These are phyloP conservation scores for Syncephalastrum monosporum DNA, from an alignment of 371 early-diverging fungal species.

Conservation along the genomic window DNA sequence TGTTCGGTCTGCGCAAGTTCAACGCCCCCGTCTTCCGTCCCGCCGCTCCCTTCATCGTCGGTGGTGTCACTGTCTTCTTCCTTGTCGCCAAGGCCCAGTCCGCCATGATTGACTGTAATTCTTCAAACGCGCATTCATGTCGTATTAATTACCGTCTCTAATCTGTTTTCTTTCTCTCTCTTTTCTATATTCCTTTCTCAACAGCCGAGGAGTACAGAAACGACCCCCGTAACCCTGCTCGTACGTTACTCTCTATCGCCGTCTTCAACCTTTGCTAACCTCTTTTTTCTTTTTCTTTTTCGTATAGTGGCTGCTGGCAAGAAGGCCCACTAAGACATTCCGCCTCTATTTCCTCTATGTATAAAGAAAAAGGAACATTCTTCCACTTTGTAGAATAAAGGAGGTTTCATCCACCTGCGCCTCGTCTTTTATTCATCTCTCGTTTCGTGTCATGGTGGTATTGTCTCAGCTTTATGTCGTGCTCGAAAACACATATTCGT, in stretches of 20 bases:
- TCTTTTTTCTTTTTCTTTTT: slow-evolving; percentile 4
- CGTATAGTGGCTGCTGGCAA: slow-evolving; percentile 49
- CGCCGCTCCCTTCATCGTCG: slow-evolving; percentile 48
- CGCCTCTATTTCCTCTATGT: too few relatives aligned
- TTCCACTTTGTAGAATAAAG: too few relatives aligned
- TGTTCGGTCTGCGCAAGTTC: slow-evolving; percentile 59
- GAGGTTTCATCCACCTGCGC: too few relatives aligned
- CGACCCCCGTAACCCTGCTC: slow-evolving; percentile 61
- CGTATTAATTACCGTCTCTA: neutral
- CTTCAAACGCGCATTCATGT: neutral
- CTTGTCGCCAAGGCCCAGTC: slow-evolving; percentile 48
- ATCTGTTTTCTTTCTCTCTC: neutral
- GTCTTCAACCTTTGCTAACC: slow-evolving; percentile 1
- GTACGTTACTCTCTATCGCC: slow-evolving; percentile 26
- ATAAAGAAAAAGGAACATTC: too few relatives aligned
- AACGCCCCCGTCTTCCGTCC: slow-evolving; percentile 49
- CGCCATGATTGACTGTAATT: slow-evolving; percentile 54
- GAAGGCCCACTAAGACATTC: slow-evolving; percentile 45
- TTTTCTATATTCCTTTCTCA: neutral
- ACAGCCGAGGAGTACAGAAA: slow-evolving; percentile 52
- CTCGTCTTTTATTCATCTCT: too few relatives aligned
- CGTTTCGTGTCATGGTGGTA: too few relatives aligned
- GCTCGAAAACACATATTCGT: too few relatives aligned
- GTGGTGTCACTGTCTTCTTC: slow-evolving; percentile 43
- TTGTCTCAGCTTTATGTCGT: too few relatives aligned